Evolutionary conservation across 148 eudicot genomes (phyloP).

Genomic region (Dianthus caryophyllus): DNA sequence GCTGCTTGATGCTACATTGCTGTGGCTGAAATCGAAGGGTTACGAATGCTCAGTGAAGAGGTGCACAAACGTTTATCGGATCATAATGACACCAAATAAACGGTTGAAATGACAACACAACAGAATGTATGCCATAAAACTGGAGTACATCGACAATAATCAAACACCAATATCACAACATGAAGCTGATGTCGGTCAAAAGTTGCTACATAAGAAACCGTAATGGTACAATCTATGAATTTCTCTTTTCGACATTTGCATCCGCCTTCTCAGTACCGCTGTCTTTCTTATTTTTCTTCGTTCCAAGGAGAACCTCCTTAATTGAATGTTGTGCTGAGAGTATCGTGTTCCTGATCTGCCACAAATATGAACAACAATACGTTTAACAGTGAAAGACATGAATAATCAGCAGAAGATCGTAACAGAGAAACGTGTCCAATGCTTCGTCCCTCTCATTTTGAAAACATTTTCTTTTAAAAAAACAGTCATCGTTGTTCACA

Average conservation of each 20-base stretch:
- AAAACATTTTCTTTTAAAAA: neutral
- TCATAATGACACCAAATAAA: neutral
- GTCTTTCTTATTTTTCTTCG: constrained; percentile 33
- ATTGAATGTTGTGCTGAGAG: constrained; percentile 56
- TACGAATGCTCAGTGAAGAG: no score
- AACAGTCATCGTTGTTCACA: no score
- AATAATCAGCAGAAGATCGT: neutral
- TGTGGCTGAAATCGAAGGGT: no score
- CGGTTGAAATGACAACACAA: neutral
- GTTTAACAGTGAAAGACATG: neutral
- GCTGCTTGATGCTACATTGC: no score
- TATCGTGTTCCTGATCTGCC: constrained; percentile 61
- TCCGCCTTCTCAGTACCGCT: constrained; percentile 26
- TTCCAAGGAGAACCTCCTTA: constrained; percentile 58
- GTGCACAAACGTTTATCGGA: no score
- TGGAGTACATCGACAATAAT: neutral
- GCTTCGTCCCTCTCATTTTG: neutral
- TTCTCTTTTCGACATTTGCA: constrained; percentile 33
- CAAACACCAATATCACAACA: neutral
- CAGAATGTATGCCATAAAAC: neutral
- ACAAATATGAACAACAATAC: constrained; percentile 7
- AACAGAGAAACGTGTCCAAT: neutral
- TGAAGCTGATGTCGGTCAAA: neutral
- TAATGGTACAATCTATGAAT: constrained; percentile 21
- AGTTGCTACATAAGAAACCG: neutral